Evolutionary conservation across 1,284 basidiomycete species (phyloP).

Genomic region (Agaricales sp.): DNA sequence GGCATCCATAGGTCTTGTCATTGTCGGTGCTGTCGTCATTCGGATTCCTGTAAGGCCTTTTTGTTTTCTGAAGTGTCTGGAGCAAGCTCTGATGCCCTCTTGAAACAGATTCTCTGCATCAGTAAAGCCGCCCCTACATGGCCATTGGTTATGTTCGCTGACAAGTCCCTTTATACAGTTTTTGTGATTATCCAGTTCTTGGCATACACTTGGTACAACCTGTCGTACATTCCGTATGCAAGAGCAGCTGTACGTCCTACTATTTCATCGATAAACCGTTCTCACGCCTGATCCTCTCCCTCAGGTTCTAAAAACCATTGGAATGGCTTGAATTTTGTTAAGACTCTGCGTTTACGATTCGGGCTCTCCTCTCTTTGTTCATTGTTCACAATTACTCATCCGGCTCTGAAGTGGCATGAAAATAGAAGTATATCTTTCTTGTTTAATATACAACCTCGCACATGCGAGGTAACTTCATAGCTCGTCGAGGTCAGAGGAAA

Average conservation of each 20-base stretch:
- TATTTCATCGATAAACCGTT: too few relatives aligned
- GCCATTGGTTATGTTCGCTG: conserved; percentile 7
- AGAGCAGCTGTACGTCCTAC: conserved; percentile 42
- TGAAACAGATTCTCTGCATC: conserved; percentile 33
- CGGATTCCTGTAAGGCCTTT: conserved; percentile 51
- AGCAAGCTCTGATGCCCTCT: conserved; percentile 10
- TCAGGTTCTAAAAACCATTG: conserved; percentile 58
- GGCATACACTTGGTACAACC: conserved; percentile 77
- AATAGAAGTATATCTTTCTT: conserved; percentile 4
- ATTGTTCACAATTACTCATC: too few relatives aligned
- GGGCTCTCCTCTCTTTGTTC: too few relatives aligned
- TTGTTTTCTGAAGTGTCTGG: conserved; percentile 20
- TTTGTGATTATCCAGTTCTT: conserved; percentile 82
- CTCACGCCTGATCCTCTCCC: too few relatives aligned
- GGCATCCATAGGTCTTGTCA: conserved; percentile 66
- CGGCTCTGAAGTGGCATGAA: neutral
- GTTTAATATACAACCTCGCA: neutral
- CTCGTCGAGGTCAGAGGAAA: too few relatives aligned
- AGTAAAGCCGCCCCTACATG: conserved; percentile 23
- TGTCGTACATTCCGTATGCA: conserved; percentile 85
- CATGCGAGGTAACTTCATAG: too few relatives aligned
- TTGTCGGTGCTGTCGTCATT: conserved; percentile 74
- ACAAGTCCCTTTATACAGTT: conserved; percentile 36
- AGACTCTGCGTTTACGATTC: too few relatives aligned
- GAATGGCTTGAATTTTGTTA: too few relatives aligned